Evolutionary conservation across 2,329 filamentous ascomycete species (phyloP).

Genomic region (Aspergillus viridinutans): DNA sequence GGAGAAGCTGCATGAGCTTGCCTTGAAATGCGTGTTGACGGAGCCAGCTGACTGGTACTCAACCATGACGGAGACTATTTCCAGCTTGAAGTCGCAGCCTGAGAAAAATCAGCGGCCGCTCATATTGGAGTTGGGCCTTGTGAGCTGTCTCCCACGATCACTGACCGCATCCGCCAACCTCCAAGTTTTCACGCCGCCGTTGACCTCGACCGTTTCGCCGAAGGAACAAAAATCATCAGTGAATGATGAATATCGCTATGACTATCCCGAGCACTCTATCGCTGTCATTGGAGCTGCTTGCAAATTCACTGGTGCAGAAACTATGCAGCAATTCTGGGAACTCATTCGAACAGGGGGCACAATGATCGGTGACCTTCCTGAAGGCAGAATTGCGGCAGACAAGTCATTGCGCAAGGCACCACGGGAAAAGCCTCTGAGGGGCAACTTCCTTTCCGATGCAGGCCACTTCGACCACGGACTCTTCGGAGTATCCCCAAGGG

Average conservation of each 20-base stretch:
- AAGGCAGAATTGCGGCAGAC: not conserved
- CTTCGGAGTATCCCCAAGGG: slow-evolving; percentile 20
- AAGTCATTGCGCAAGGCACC: not conserved
- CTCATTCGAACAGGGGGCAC: slow-evolving; percentile 22
- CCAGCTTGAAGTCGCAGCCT: not conserved
- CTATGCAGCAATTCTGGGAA: slow-evolving; percentile 31
- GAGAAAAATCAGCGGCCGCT: not conserved
- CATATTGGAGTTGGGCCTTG: not conserved
- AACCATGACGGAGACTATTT: not conserved
- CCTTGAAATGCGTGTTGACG: not conserved
- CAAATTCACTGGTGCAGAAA: slow-evolving; percentile 26
- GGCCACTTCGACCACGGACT: slow-evolving; percentile 24
- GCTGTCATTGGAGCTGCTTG: slow-evolving; percentile 33
- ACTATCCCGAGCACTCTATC: slow-evolving; percentile 15
- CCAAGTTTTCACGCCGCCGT: not conserved
- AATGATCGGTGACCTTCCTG: not conserved
- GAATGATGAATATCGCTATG: not conserved
- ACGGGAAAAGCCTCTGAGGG: not conserved
- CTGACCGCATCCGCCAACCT: not conserved
- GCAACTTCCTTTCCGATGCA: not conserved
- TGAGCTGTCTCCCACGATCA: not conserved
- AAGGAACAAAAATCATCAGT: not conserved
- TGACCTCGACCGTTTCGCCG: not conserved
- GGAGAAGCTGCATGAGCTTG: not conserved
- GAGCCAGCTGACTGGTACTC: not conserved